Percentiles rank a stretch among this genome's conserved stretches.
phyloP scores from a whole-genome alignment of 2,329 filamentous ascomycete species.

The Cladophialophora yegresii region DNA sequence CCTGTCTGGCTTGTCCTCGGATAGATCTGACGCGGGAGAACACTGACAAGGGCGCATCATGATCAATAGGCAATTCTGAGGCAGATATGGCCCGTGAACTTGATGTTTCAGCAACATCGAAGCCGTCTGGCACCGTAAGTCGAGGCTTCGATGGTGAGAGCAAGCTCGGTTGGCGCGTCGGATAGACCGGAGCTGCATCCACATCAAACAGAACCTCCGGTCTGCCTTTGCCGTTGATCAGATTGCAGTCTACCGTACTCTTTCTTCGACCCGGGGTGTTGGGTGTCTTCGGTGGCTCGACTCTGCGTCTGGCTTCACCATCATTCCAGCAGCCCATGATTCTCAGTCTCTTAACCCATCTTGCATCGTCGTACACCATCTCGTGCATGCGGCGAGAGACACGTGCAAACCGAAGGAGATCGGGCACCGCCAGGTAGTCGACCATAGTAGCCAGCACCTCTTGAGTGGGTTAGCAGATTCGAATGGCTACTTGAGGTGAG shows the following conservation, averaged over 20 bases:
- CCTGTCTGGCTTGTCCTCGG: conserved; percentile 79
- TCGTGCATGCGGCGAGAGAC: conserved; percentile 85
- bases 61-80: conserved; percentile 52
- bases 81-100: conserved; percentile 42
- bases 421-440: conserved; percentile 81
- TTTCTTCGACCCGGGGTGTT: conserved; percentile 21
- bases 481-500: conserved; percentile 13
- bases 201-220: conserved; percentile 34
- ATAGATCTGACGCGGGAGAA: conserved; percentile 74
- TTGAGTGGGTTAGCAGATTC: conserved; percentile 44
- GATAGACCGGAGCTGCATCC: conserved; percentile 21
- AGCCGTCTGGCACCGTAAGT: conserved; percentile 64
- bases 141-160: conserved; percentile 30
- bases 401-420: conserved; percentile 81
- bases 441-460: conserved; percentile 87
- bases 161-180: conserved; percentile 21
- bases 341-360: conserved; percentile 85
- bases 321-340: conserved; percentile 94
- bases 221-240: conserved; percentile 37
- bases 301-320: conserved; percentile 68
- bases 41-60: conserved; percentile 66
- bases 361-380: conserved; percentile 97
- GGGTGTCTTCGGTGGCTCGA: conserved; percentile 23
- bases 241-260: conserved; percentile 30
- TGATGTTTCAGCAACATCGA: conserved; percentile 71